Evolutionary conservation across 176 grass and related monocot species (phyloP), one percentile per base, ranked within the genome.

Genomic region (Phragmites australis): DNA sequence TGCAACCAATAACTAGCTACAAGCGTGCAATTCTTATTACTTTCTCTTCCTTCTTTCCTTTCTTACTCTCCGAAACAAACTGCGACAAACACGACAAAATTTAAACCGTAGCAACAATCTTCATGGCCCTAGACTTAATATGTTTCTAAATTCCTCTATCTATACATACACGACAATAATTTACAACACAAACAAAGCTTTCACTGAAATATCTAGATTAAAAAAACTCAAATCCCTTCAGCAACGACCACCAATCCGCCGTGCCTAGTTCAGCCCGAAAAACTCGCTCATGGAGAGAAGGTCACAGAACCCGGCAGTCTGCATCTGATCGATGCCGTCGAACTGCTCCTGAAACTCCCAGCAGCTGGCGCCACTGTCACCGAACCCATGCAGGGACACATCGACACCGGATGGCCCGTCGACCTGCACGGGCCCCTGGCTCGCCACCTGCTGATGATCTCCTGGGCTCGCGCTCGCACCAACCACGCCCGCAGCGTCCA

Each of bases 291-390:
- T 77, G 50, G 85, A 51, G 71, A 87, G 88, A 12, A 93, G 84
- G 73, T 94, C 88, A 74, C 81, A 92, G 40, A 92, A 94, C 0
- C 73, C 80, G 29, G 69, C 74, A 9, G 60, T 70, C 61, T 79
- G 81, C 68, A 88, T 80, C 45, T 96, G 83, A 45, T 82, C 76
- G 23, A 76, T 82, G 84, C 44, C 74, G 53, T 97, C 94, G 59
- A 85, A 81, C 59, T 90, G 89, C 75, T 81, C 84, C 42, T 76
- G 70, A 0, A 92, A 82, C 48, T 87, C 92, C 65, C 87, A 89
- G 72, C 83, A 94, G 45, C 84, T 60, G 22, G 85, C 75, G 46
- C 26, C 80, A 40, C 11, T 26, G 70, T 83, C 92, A 0, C 45
- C 87, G 43, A 92, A 92, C 0, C 86, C 92, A 34, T 88, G 82